phyloP scores from a whole-genome alignment of 495 filamentous ascomycete genomes.

The Penicillium lagena region DNA sequence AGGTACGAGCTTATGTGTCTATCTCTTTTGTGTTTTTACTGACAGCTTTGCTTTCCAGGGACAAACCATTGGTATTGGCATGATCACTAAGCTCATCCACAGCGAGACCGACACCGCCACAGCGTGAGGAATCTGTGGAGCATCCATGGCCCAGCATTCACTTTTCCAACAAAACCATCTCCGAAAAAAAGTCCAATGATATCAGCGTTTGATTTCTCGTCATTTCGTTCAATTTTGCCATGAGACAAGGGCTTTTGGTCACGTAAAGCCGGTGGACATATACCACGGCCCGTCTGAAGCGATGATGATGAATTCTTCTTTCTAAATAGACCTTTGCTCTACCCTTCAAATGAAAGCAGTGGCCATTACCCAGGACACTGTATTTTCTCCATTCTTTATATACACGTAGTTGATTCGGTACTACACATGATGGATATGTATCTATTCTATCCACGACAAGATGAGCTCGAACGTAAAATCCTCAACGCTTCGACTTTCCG shows the following conservation, averaged over 20 bases:
- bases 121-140: slow-evolving; percentile 11
- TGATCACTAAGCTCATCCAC: slow-evolving; percentile 79
- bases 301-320: slow-evolving; percentile 35
- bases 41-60: slow-evolving; percentile 45
- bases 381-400: not conserved
- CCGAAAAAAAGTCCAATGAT: slow-evolving; percentile 7
- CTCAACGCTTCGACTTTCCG: slow-evolving; percentile 56
- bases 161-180: slow-evolving; percentile 7
- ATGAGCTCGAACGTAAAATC: not conserved
- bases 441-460: no score
- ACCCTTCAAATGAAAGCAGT: slow-evolving; percentile 17
- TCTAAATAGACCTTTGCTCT: slow-evolving; percentile 16
- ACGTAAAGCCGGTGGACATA: no score
- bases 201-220: not conserved
- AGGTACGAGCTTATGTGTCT: slow-evolving; percentile 46
- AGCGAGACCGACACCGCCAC: slow-evolving; percentile 27
- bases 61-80: slow-evolving; percentile 95
- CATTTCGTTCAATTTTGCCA: not conserved
- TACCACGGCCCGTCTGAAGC: slow-evolving; percentile 18
- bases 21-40: slow-evolving; percentile 13
- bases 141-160: slow-evolving; percentile 6
- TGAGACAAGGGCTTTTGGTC: no score
- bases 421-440: no score
- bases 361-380: not conserved
- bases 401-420: no score